Evolutionary conservation across 257 asterid genomes (phyloP).

Genomic region (Petunia secreta): DNA sequence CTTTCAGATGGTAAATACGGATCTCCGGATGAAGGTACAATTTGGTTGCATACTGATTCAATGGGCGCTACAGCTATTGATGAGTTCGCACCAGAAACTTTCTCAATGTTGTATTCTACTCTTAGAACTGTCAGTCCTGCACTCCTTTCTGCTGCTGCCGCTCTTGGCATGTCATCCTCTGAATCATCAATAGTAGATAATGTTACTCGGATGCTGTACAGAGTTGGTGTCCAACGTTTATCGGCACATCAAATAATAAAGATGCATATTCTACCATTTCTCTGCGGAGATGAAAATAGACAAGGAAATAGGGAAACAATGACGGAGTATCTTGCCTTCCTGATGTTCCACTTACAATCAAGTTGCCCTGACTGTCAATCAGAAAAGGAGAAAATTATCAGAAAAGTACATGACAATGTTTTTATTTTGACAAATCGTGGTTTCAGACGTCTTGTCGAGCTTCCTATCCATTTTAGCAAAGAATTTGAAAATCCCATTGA

Average conservation of each 20-base stretch:
- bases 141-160: constrained; percentile 65
- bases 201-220: constrained; percentile 71
- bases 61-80: constrained; percentile 46
- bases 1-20: constrained; percentile 77
- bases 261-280: constrained; percentile 73
- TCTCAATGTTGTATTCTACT: constrained; percentile 67
- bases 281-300: constrained; percentile 54
- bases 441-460: constrained; percentile 57
- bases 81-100: constrained; percentile 57
- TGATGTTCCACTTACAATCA: constrained; percentile 85
- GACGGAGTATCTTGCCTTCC: constrained; percentile 83
- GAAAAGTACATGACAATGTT: constrained; percentile 60
- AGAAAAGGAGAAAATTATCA: constrained; percentile 63
- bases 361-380: constrained; percentile 60
- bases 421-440: constrained; percentile 79
- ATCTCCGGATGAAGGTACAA: constrained; percentile 66
- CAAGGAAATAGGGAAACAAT: constrained; percentile 54
- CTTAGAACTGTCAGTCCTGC: constrained; percentile 73
- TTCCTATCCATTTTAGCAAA: constrained; percentile 74
- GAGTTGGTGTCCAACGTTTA: constrained; percentile 83
- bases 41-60: constrained; percentile 77
- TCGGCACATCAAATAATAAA: constrained; percentile 88
- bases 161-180: constrained; percentile 49
- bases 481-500: constrained; percentile 70
- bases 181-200: constrained; percentile 53